Evolutionary conservation across 129 eudicot species (phyloP).

Genomic region (carrot (Daucus carota)): DH1_v3.0 NC_030384.2:47845501-47846000

Average conservation of each 20-base stretch:
- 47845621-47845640: background rate
- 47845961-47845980: background rate
- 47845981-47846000: background rate
- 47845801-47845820: slow-evolving; percentile 53
- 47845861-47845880: background rate
- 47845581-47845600: slow-evolving; percentile 25
- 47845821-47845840: slow-evolving; percentile 35
- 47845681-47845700: slow-evolving; percentile 52
- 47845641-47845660: slow-evolving; percentile 6
- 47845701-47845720: slow-evolving; percentile 49
- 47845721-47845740: slow-evolving; percentile 58
- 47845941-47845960: background rate
- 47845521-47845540: slow-evolving; percentile 23
- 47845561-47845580: slow-evolving; percentile 14
- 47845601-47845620: background rate
- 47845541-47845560: slow-evolving; percentile 21
- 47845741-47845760: slow-evolving; percentile 43
- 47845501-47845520: slow-evolving; percentile 3
- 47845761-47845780: slow-evolving; percentile 42
- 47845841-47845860: background rate
- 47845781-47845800: slow-evolving; percentile 31
- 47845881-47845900: background rate
- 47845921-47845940: background rate
- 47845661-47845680: background rate
- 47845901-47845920: slow-evolving; percentile 19